Conservation (phyloP, 2,329 filamentous ascomycete species). For the Alternaria postmessia region DNA sequence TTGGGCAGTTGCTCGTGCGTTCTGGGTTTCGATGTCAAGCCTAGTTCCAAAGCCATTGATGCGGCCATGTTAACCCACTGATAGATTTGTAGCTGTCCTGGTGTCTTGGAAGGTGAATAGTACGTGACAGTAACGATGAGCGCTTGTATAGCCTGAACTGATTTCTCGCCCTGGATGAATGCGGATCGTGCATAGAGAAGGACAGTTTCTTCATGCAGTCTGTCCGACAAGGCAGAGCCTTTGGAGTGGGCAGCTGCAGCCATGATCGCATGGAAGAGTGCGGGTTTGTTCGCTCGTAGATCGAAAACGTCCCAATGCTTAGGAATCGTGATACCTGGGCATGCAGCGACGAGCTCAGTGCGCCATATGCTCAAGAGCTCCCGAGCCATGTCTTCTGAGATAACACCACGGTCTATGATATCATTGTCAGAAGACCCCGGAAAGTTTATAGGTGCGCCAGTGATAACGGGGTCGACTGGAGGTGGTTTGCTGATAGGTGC, state of each 20-base stretch:
- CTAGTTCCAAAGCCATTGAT: conserved; percentile 49
- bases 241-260: conserved; percentile 47
- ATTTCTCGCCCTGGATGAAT: conserved; percentile 50
- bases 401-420: conserved; percentile 46
- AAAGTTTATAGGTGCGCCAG: conserved; percentile 27
- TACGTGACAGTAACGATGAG: conserved; percentile 46
- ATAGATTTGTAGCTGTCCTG: conserved; percentile 45
- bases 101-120: conserved; percentile 45
- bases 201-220: conserved; percentile 45
- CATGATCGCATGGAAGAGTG: conserved; percentile 49
- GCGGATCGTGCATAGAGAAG: conserved; percentile 44
- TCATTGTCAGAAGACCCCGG: conserved; percentile 39
- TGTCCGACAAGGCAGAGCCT: conserved; percentile 42
- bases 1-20: conserved; percentile 51
- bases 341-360: conserved; percentile 39
- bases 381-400: conserved; percentile 38
- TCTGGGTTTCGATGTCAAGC: conserved; percentile 46
- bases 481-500: conserved; percentile 13
- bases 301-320: conserved; percentile 43
- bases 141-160: conserved; percentile 47
- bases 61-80: conserved; percentile 48
- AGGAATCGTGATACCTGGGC: conserved; percentile 41
- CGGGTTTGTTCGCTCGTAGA: conserved; percentile 42
- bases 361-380: conserved; percentile 44
- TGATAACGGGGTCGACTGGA: conserved; percentile 4